These are phyloP conservation scores for Passiflora organensis DNA, from an alignment of 345 rosid genomes.

Conservation along the genomic window DNA sequence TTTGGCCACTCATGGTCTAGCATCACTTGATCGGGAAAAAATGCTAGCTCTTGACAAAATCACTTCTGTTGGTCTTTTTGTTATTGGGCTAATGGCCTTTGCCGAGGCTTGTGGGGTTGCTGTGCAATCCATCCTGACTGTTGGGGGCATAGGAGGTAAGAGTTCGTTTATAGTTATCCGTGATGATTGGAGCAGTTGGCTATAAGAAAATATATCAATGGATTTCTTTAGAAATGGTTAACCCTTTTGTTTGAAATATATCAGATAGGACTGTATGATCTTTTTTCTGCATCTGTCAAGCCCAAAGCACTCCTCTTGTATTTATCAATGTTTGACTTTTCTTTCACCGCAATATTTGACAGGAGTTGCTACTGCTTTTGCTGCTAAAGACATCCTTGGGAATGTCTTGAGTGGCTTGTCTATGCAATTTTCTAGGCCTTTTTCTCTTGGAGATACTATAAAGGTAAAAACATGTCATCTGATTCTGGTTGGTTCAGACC, in stretches of 20 bases:
- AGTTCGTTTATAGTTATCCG: neutral
- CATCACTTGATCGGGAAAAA: conserved; percentile 52
- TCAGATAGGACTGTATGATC: conserved; percentile 3
- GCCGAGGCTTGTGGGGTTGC: conserved; percentile 98
- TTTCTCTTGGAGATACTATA: conserved; percentile 90
- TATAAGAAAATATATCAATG: neutral
- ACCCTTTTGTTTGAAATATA: neutral
- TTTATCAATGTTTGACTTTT: conserved; percentile 3
- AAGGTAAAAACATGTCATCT: conserved; percentile 43
- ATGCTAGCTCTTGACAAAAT: conserved; percentile 66
- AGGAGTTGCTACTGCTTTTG: conserved; percentile 99
- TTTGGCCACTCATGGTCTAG: conserved; percentile 39
- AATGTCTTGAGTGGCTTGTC: conserved; percentile 89
- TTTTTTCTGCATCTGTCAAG: neutral
- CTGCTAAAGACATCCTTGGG: conserved; percentile 84
- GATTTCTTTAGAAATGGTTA: no score
- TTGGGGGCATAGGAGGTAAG: conserved; percentile 96
- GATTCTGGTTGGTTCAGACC: neutral
- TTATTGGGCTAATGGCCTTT: conserved; percentile 68
- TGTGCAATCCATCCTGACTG: conserved; percentile 85
- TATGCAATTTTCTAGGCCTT: conserved; percentile 81
- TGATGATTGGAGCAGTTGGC: conserved; percentile 7
- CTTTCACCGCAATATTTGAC: conserved; percentile 11
- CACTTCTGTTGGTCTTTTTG: conserved; percentile 78
- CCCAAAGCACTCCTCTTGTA: neutral